Conservation (phyloP, 208 protist genomes). For the Acanthamoeba sp. region DNA sequence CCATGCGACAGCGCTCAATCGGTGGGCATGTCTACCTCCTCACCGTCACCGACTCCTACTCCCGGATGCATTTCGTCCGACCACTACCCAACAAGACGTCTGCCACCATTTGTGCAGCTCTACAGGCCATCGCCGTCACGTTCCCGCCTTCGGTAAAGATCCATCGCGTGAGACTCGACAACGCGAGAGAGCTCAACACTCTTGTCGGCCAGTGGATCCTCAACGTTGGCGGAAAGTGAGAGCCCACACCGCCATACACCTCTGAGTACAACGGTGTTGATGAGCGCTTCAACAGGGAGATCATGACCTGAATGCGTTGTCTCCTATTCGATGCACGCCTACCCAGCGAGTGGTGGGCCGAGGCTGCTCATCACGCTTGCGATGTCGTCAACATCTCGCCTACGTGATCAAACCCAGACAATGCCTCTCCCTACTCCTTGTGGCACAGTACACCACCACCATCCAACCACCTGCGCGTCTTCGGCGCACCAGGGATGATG, state of each 20-base stretch:
- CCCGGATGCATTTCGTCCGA: neutral
- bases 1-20: neutral
- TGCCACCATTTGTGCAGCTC: neutral
- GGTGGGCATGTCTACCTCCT: neutral
- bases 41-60: neutral
- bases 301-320: neutral
- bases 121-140: neutral
- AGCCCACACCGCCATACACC: neutral
- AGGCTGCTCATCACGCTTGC: neutral
- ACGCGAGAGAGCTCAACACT: neutral
- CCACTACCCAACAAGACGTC: neutral
- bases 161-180: neutral
- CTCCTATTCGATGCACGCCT: neutral
- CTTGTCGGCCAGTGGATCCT: neutral
- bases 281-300: neutral
- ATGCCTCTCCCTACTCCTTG: neutral
- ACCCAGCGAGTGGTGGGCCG: neutral
- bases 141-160: neutral
- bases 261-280: neutral
- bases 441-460: neutral
- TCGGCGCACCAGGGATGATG: neutral
- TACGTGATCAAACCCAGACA: neutral
- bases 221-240: neutral
- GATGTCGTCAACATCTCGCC: neutral
- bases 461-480: neutral